phyloP scores from a whole-genome alignment of 2,329 filamentous ascomycete genomes.

The Fusarium pininemorale region DNA sequence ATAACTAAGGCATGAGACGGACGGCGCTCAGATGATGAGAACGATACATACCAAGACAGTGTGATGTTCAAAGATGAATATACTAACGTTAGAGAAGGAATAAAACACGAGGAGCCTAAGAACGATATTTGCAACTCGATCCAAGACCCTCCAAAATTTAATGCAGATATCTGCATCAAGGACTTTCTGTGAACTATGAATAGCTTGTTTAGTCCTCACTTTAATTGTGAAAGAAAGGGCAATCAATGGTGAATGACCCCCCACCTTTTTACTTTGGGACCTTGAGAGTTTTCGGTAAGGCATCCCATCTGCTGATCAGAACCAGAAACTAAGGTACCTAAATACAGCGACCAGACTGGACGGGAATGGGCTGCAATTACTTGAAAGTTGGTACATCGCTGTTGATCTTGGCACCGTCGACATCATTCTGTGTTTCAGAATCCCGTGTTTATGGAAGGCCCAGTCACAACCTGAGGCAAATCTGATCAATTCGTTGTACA shows the following conservation, averaged over 20 bases:
- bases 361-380: neutral
- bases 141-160: neutral
- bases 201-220: neutral
- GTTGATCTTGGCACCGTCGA: constrained; percentile 8
- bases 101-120: neutral
- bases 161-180: neutral
- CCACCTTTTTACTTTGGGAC: neutral
- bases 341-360: neutral
- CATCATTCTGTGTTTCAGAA: constrained; percentile 14
- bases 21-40: neutral
- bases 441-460: neutral
- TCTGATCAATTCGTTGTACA: constrained; percentile 3
- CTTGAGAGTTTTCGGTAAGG: neutral
- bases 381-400: neutral
- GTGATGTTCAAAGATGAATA: neutral
- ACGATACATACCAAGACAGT: neutral
- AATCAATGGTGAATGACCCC: neutral
- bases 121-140: neutral
- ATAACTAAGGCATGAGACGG: neutral
- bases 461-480: neutral
- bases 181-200: neutral
- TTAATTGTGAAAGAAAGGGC: neutral
- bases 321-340: neutral
- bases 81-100: neutral
- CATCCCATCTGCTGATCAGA: neutral